These are phyloP conservation scores for Thinopyrum elongatum DNA, from an alignment of 176 grass and related monocot species.

Conservation along the genomic window DNA sequence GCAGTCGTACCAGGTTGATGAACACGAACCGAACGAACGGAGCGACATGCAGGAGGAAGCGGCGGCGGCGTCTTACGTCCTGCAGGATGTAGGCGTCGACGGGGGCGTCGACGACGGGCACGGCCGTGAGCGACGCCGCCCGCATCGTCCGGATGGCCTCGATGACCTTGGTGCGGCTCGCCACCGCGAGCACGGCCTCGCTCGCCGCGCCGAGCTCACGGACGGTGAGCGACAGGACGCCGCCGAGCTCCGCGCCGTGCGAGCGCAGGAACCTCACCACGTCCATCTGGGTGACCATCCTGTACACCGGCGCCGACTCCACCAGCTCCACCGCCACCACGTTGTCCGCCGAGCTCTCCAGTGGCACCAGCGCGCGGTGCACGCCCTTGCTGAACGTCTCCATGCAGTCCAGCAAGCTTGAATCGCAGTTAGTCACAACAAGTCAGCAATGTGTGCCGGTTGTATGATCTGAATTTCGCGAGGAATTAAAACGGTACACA, in stretches of 20 bases:
- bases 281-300: conserved; percentile 95
- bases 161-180: conserved; percentile 39
- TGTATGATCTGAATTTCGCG: neutral
- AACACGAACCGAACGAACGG: neutral
- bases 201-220: conserved; percentile 55
- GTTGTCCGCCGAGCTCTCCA: conserved; percentile 60
- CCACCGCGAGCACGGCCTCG: conserved; percentile 59
- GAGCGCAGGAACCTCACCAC: conserved; percentile 56
- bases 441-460: neutral
- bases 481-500: neutral
- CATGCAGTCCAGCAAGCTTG: conserved; percentile 85
- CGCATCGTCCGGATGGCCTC: conserved; percentile 72
- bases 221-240: conserved; percentile 51
- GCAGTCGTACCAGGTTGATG: neutral
- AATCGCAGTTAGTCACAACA: neutral
- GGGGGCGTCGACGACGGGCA: conserved; percentile 60
- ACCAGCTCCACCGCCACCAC: conserved; percentile 58
- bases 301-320: conserved; percentile 67
- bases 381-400: conserved; percentile 89
- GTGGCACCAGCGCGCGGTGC: conserved; percentile 78
- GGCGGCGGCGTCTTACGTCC: conserved; percentile 21
- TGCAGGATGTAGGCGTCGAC: conserved; percentile 20
- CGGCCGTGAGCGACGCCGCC: conserved; percentile 61
- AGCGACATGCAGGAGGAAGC: neutral
- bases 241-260: conserved; percentile 45